These are phyloP conservation scores for Cercophora scortea DNA, from an alignment of 495 filamentous ascomycete species.

Conservation along the genomic window DNA sequence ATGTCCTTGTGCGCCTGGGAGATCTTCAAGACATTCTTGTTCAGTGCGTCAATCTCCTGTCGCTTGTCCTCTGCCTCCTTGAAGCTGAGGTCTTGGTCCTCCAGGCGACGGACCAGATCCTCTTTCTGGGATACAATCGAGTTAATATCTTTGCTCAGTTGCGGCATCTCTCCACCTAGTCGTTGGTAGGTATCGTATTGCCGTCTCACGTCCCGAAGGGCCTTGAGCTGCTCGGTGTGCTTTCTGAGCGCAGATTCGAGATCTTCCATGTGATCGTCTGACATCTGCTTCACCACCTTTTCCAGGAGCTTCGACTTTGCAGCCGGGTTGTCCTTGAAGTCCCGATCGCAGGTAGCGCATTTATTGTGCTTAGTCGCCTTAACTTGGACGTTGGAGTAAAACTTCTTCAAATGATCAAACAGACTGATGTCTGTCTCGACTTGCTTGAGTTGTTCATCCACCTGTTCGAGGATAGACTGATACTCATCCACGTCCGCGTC, in stretches of 20 bases:
- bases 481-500: slow-evolving; percentile 3
- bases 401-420: slow-evolving; percentile 53
- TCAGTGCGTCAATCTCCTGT: slow-evolving; percentile 66
- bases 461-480: slow-evolving; percentile 25
- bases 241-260: slow-evolving; percentile 45
- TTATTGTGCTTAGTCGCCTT: slow-evolving; percentile 51
- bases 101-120: slow-evolving; percentile 54
- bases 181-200: slow-evolving; percentile 68
- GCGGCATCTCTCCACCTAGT: slow-evolving; percentile 64
- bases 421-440: slow-evolving; percentile 57
- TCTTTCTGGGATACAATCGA: slow-evolving; percentile 47
- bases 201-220: slow-evolving; percentile 50
- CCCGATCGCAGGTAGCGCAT: slow-evolving; percentile 63
- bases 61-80: slow-evolving; percentile 55
- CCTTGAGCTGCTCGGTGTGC: slow-evolving; percentile 46
- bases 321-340: slow-evolving; percentile 47
- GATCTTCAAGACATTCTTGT: slow-evolving; percentile 70
- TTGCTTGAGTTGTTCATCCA: slow-evolving; percentile 46
- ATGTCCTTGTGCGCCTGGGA: slow-evolving; percentile 64
- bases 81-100: slow-evolving; percentile 65
- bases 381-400: slow-evolving; percentile 53
- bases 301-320: slow-evolving; percentile 51
- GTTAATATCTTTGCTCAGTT: slow-evolving; percentile 53
- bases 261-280: slow-evolving; percentile 44
- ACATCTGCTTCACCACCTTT: slow-evolving; percentile 53